Percentiles rank a stretch among this genome's conserved stretches.
Evolutionary conservation across 208 protist genomes (phyloP).

Genomic region (Trypanosoma vivax): DNA sequence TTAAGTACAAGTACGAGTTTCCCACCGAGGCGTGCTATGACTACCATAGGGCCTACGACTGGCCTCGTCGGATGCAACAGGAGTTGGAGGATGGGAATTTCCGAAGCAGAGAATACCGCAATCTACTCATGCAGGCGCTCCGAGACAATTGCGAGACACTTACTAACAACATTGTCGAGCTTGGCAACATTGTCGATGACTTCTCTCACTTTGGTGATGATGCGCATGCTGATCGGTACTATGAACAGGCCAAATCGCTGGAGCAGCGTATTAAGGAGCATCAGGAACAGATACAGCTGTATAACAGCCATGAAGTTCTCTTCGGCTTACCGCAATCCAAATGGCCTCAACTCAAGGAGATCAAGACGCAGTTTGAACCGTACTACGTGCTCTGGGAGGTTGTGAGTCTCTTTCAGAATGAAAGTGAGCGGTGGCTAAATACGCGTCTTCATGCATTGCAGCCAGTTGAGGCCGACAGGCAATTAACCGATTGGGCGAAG

Average conservation of each 20-base stretch:
- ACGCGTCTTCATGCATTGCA: constrained; percentile 84
- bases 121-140: constrained; percentile 83
- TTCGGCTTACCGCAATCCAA: constrained; percentile 78
- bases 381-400: constrained; percentile 90
- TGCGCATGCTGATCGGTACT: constrained; percentile 80
- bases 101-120: constrained; percentile 88
- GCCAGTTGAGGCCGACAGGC: constrained; percentile 74
- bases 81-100: constrained; percentile 86
- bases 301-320: constrained; percentile 87
- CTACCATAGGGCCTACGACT: constrained; percentile 88
- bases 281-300: constrained; percentile 66
- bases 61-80: constrained; percentile 87
- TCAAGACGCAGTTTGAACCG: constrained; percentile 82
- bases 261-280: constrained; percentile 55
- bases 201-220: constrained; percentile 85
- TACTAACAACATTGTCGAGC: constrained; percentile 72
- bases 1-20: constrained; percentile 73
- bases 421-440: constrained; percentile 85
- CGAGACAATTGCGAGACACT: constrained; percentile 85
- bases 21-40: constrained; percentile 61
- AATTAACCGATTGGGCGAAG: constrained; percentile 80
- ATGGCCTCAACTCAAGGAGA: constrained; percentile 87
- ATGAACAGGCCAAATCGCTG: constrained; percentile 77
- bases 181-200: constrained; percentile 77
- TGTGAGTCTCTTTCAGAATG: constrained; percentile 70